phyloP scores from a whole-genome alignment of 2,329 filamentous ascomycete genomes.

The Beauveria scarabaeidicola region DNA sequence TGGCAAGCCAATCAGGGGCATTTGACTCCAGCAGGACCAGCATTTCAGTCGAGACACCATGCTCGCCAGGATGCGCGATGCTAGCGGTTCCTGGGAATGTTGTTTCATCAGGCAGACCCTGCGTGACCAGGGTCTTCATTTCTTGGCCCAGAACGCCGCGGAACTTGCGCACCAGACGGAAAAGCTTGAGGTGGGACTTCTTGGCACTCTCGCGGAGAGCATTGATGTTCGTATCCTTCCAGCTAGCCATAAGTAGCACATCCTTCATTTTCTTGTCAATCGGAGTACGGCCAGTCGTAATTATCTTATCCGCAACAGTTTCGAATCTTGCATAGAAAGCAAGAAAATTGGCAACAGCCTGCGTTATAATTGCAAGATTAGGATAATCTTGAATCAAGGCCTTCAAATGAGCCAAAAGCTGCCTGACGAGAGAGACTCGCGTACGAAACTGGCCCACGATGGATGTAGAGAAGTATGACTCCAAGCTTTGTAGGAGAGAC shows the following conservation, averaged over 20 bases:
- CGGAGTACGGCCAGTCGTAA: constrained; percentile 57
- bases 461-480: constrained; percentile 69
- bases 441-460: constrained; percentile 72
- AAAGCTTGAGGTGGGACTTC: constrained; percentile 84
- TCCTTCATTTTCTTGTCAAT: constrained; percentile 93
- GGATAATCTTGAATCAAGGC: constrained; percentile 53
- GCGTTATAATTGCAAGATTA: constrained; percentile 47
- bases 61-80: background rate
- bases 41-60: background rate
- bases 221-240: constrained; percentile 96
- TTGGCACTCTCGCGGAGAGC: constrained; percentile 82
- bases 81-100: constrained; percentile 17
- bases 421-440: constrained; percentile 61
- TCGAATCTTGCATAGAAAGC: constrained; percentile 66
- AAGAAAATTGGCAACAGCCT: constrained; percentile 68
- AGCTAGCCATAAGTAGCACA: constrained; percentile 85
- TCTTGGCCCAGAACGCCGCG: constrained; percentile 69
- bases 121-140: constrained; percentile 54
- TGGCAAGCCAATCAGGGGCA: constrained; percentile 30
- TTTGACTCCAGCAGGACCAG: constrained; percentile 5
- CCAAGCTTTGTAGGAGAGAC: constrained; percentile 65
- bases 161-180: constrained; percentile 87
- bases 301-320: constrained; percentile 51
- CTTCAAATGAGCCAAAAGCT: constrained; percentile 56
- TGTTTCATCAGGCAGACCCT: constrained; percentile 48